A percentile compares a stretch with the other conserved stretches of the same genome.
Evolutionary conservation across 306 rosid genomes (phyloP).

Genomic region (Ceratonia siliqua): DNA sequence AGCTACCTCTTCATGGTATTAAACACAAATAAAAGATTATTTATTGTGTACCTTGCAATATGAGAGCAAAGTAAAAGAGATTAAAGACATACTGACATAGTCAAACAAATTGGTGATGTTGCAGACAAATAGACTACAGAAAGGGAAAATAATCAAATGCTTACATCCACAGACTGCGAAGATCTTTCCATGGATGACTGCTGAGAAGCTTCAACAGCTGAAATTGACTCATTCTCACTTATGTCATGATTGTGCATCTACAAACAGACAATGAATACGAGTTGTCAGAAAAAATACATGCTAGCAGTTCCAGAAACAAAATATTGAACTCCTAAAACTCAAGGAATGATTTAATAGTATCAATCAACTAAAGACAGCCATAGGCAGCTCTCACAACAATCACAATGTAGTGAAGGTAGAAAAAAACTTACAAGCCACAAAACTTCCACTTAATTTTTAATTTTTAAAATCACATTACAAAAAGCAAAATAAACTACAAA

Average conservation of each 20-base stretch:
- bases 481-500: background rate
- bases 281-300: background rate
- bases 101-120: slow-evolving; percentile 13
- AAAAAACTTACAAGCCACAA: background rate
- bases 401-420: background rate
- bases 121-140: slow-evolving; percentile 7
- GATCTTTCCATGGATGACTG: slow-evolving; percentile 51
- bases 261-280: slow-evolving; percentile 21
- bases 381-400: background rate
- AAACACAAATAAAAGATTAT: background rate
- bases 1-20: background rate
- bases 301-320: background rate
- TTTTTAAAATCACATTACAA: background rate
- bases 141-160: slow-evolving; percentile 36
- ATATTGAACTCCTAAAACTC: background rate
- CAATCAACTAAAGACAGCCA: background rate
- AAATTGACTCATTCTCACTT: slow-evolving; percentile 59
- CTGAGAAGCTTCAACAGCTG: slow-evolving; percentile 59
- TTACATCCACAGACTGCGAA: slow-evolving; percentile 60
- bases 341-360: background rate
- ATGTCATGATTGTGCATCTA: slow-evolving; percentile 51
- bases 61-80: slow-evolving; percentile 23
- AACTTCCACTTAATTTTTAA: background rate
- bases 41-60: background rate
- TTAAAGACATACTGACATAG: slow-evolving; percentile 17